Evolutionary conservation across 352 stramenopile genomes (phyloP).

Genomic region (Globisporangium cystogenes): DNA sequence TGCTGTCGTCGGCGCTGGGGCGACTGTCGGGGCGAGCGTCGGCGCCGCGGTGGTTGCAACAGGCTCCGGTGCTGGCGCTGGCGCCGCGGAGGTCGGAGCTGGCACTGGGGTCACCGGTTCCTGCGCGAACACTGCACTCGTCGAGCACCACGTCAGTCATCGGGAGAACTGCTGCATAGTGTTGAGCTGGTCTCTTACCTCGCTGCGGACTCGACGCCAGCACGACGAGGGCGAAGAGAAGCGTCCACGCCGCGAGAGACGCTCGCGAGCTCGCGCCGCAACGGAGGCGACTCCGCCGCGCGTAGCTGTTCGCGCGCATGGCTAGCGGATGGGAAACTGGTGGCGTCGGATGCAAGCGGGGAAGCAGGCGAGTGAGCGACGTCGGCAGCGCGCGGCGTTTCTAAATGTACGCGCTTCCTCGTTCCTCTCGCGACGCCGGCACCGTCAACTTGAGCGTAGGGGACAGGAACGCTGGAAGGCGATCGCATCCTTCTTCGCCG

Average conservation of each 20-base stretch:
- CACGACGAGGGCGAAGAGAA: constrained; percentile 3
- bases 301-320: too few relatives aligned
- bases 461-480: too few relatives aligned
- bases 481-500: too few relatives aligned
- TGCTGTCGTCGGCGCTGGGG: constrained; percentile 1
- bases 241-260: constrained; percentile 3
- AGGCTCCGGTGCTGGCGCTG: not conserved
- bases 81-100: not conserved
- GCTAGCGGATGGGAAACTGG: too few relatives aligned
- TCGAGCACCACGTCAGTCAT: not conserved
- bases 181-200: not conserved
- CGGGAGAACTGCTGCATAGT: not conserved
- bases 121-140: constrained; percentile 7
- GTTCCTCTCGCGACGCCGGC: too few relatives aligned
- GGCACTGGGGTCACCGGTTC: not conserved
- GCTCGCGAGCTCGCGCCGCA: too few relatives aligned
- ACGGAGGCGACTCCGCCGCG: too few relatives aligned
- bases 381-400: not conserved
- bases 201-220: constrained; percentile 1
- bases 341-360: too few relatives aligned
- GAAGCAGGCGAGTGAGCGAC: too few relatives aligned
- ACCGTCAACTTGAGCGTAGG: too few relatives aligned
- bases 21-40: constrained; percentile 1
- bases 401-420: not conserved
- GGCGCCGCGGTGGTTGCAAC: not conserved